Evolutionary conservation across 1,284 basidiomycete genomes (phyloP).

Genomic region (Anthracocystis setariae): DNA sequence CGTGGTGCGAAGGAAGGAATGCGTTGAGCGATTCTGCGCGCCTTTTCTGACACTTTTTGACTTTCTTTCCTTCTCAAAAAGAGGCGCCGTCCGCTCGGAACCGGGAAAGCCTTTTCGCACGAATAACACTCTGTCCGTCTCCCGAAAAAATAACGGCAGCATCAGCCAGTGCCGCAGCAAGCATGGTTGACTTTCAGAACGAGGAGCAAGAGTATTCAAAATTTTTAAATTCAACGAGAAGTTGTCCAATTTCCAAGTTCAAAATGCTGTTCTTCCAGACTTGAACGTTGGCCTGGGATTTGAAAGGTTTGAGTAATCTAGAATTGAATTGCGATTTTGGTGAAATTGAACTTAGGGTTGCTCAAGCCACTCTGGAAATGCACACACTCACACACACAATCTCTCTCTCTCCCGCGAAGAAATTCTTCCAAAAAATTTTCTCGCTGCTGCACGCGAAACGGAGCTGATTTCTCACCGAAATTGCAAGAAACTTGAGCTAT

Average conservation of each 20-base stretch:
- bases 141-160: neutral
- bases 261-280: neutral
- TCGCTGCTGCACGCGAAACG: constrained; percentile 12
- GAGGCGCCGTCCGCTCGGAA: constrained; percentile 11
- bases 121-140: constrained; percentile 2
- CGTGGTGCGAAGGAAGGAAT: too few relatives aligned
- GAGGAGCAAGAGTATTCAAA: neutral
- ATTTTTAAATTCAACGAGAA: too few relatives aligned
- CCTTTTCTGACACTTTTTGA: constrained; percentile 5
- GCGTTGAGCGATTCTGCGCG: neutral
- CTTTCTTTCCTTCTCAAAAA: constrained; percentile 24
- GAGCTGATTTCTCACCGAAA: neutral
- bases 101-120: constrained; percentile 23
- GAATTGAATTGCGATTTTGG: neutral
- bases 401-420: neutral
- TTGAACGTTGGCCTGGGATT: too few relatives aligned
- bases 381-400: neutral
- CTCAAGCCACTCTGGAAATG: too few relatives aligned
- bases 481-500: too few relatives aligned
- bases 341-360: neutral
- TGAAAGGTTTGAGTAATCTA: too few relatives aligned
- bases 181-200: constrained; percentile 3
- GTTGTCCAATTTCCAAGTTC: neutral
- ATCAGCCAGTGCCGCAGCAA: constrained; percentile 45
- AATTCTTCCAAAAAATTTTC: constrained; percentile 45